Evolutionary conservation across 352 stramenopile species (phyloP).

Genomic region (Phytophthora quininea): DNA sequence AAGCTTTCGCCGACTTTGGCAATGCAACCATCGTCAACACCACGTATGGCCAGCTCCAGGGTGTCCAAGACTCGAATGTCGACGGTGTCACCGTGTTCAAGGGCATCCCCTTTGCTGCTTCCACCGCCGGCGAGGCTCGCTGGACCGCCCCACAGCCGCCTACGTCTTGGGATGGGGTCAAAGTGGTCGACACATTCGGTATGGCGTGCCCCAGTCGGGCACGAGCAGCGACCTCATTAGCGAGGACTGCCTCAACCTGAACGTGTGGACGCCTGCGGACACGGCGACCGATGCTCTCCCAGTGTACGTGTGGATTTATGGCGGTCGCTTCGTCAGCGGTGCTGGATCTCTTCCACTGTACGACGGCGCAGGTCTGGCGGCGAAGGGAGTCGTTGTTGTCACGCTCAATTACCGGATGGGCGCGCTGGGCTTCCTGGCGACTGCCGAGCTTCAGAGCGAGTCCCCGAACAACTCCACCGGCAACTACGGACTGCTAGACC

Average conservation of each 20-base stretch:
- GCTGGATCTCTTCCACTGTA: constrained; percentile 8
- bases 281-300: constrained; percentile 10
- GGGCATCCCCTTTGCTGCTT: constrained; percentile 7
- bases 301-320: constrained; percentile 21
- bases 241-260: constrained; percentile 14
- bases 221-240: neutral
- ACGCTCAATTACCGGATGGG: constrained; percentile 91
- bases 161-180: neutral
- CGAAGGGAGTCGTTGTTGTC: constrained; percentile 71
- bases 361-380: constrained; percentile 11
- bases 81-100: constrained; percentile 7
- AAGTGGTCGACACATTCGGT: constrained; percentile 4
- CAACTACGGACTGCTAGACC: constrained; percentile 45
- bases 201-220: constrained; percentile 3
- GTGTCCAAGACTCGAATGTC: neutral
- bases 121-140: constrained; percentile 7
- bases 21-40: constrained; percentile 5
- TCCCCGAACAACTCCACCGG: constrained; percentile 16
- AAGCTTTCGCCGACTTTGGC: neutral
- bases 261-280: constrained; percentile 13
- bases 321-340: constrained; percentile 13
- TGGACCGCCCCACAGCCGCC: constrained; percentile 4
- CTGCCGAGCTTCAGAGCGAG: constrained; percentile 7
- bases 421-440: constrained; percentile 64
- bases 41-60: constrained; percentile 3